Percentiles rank a stretch among this genome's conserved stretches.
Conservation (phyloP, 306 rosid genomes). For the Begonia masoniana region DNA sequence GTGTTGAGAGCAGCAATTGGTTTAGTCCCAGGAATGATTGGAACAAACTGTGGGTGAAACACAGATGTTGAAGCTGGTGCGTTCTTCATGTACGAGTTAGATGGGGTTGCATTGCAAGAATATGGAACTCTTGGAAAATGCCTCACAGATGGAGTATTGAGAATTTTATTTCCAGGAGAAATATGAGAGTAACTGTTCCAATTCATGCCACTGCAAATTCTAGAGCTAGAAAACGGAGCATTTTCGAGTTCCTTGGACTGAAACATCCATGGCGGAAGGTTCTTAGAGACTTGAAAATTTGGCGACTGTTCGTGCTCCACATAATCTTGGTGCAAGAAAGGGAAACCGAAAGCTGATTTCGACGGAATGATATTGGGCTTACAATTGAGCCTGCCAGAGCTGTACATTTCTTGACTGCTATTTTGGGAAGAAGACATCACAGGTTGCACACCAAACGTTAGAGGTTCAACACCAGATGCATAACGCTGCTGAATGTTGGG, state of each 20-base stretch:
- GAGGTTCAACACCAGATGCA: too few relatives aligned
- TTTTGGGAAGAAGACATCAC: too few relatives aligned
- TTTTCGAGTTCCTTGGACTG: too few relatives aligned
- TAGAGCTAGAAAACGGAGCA: conserved; percentile 13
- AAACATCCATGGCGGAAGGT: conserved; percentile 13
- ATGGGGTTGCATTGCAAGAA: conserved; percentile 18
- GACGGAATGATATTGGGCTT: conserved; percentile 28
- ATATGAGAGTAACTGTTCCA: conserved; percentile 31
- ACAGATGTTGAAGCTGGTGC: neutral
- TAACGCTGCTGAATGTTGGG: too few relatives aligned
- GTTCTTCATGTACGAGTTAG: too few relatives aligned
- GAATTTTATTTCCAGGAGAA: conserved; percentile 29
- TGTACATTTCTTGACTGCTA: too few relatives aligned
- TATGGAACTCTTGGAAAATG: conserved; percentile 29
- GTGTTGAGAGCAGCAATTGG: conserved; percentile 19
- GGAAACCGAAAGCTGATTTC: conserved; percentile 41
- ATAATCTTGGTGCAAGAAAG: conserved; percentile 47
- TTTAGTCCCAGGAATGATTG: conserved; percentile 21
- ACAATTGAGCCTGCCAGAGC: neutral
- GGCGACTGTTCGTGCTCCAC: conserved; percentile 33
- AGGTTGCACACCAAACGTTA: too few relatives aligned
- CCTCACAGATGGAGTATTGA: conserved; percentile 24
- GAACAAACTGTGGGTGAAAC: conserved; percentile 31
- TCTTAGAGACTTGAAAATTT: conserved; percentile 35
- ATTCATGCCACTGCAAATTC: conserved; percentile 18